These are phyloP conservation scores for Candida tibetensis DNA, from an alignment of 805 yeast genomes.

Conservation along the genomic window DNA sequence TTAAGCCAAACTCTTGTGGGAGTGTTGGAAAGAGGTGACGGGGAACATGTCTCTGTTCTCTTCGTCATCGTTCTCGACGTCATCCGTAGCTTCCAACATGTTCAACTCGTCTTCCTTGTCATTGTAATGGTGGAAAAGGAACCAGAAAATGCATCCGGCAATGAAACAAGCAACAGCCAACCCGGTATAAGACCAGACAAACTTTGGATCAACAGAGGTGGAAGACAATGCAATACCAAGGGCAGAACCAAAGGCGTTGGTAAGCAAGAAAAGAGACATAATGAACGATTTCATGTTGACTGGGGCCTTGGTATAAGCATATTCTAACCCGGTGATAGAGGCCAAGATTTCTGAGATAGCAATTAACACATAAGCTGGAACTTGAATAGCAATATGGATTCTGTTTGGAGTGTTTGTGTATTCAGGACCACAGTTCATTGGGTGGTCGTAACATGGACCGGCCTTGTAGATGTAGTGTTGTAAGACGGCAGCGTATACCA, in stretches of 20 bases:
- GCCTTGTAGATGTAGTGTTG: conserved; percentile 66
- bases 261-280: conserved; percentile 63
- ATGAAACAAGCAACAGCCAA: conserved; percentile 56
- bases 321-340: conserved; percentile 77
- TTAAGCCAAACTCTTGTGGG: conserved; percentile 14
- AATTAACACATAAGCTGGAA: conserved; percentile 69
- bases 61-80: conserved; percentile 9
- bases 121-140: conserved; percentile 54
- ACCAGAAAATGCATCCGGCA: conserved; percentile 63
- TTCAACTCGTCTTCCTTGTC: conserved; percentile 57
- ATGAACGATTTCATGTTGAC: conserved; percentile 61
- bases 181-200: conserved; percentile 66
- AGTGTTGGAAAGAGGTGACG: conserved; percentile 14
- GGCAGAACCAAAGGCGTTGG: conserved; percentile 76
- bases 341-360: conserved; percentile 78
- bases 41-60: conserved; percentile 9
- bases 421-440: conserved; percentile 49
- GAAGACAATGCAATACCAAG: conserved; percentile 71
- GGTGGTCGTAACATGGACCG: conserved; percentile 71
- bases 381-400: conserved; percentile 67
- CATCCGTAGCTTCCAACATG: conserved; percentile 39
- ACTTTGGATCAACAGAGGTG: conserved; percentile 65
- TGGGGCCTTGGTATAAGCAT: conserved; percentile 83
- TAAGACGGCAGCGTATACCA: conserved; percentile 74
- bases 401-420: conserved; percentile 45